A percentile compares a stretch with the other conserved stretches of the same genome.
Evolutionary conservation across 371 early-diverging fungal genomes (phyloP).

Genomic region (Mucor velutinosus): DNA sequence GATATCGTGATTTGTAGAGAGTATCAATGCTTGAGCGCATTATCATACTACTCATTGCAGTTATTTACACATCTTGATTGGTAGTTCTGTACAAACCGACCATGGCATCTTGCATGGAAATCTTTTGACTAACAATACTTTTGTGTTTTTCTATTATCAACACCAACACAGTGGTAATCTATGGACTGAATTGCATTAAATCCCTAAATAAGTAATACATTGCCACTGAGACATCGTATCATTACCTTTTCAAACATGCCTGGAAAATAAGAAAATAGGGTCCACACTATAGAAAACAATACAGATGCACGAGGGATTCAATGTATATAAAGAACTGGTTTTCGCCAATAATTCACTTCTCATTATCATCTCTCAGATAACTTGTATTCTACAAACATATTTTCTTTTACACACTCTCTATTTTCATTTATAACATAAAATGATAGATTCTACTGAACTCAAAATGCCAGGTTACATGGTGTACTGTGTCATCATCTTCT

Average conservation of each 20-base stretch:
- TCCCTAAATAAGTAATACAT: too few species aligned
- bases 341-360: neutral
- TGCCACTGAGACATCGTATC: too few species aligned
- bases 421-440: neutral
- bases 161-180: too few species aligned
- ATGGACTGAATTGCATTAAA: too few species aligned
- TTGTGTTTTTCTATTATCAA: too few species aligned
- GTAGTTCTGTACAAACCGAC: neutral
- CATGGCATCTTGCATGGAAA: neutral
- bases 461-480: conserved; percentile 38
- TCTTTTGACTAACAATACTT: neutral
- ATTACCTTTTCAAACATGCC: too few species aligned
- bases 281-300: neutral
- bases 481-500: conserved; percentile 37
- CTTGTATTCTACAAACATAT: neutral
- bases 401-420: neutral
- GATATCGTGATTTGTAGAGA: too few species aligned
- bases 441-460: conserved; percentile 37
- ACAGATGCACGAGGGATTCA: neutral
- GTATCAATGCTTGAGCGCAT: too few species aligned
- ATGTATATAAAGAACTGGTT: neutral
- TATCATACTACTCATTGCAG: too few species aligned
- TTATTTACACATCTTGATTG: neutral
- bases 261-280: neutral
- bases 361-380: neutral